Percentiles rank a stretch among this genome's conserved stretches.
These are phyloP conservation scores for Teratosphaeria pseudoeucalypti DNA, from an alignment of 2,329 filamentous ascomycete genomes.

Conservation along the genomic window DNA sequence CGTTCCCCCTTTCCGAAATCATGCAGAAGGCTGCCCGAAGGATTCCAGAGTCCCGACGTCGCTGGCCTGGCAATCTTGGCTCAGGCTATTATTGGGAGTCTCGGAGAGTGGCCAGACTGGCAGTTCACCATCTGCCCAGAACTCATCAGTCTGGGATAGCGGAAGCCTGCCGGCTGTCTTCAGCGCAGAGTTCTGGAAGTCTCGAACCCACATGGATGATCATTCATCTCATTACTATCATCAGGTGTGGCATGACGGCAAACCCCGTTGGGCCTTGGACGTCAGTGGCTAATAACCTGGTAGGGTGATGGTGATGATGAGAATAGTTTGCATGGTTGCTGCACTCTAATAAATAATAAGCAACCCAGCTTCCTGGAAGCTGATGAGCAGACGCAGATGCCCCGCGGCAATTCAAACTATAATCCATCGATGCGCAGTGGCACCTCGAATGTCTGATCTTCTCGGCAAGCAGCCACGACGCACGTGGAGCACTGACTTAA, in stretches of 20 bases:
- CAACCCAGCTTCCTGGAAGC: background rate
- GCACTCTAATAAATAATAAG: background rate
- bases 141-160: no score
- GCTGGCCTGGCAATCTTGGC: background rate
- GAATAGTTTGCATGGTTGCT: background rate
- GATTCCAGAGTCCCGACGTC: background rate
- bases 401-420: background rate
- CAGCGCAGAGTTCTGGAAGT: background rate
- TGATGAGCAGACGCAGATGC: background rate
- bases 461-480: background rate
- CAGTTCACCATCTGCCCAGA: no score
- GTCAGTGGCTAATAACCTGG: background rate
- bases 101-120: background rate
- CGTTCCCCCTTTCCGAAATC: no score
- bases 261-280: background rate
- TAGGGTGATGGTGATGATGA: background rate
- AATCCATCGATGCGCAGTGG: background rate
- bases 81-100: background rate
- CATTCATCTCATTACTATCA: background rate
- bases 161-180: background rate
- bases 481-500: background rate
- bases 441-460: background rate
- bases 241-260: background rate
- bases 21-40: background rate
- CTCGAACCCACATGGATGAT: background rate